Evolutionary conservation across 2,329 filamentous ascomycete genomes (phyloP).

Genomic region (Diaporthe sp.): DNA sequence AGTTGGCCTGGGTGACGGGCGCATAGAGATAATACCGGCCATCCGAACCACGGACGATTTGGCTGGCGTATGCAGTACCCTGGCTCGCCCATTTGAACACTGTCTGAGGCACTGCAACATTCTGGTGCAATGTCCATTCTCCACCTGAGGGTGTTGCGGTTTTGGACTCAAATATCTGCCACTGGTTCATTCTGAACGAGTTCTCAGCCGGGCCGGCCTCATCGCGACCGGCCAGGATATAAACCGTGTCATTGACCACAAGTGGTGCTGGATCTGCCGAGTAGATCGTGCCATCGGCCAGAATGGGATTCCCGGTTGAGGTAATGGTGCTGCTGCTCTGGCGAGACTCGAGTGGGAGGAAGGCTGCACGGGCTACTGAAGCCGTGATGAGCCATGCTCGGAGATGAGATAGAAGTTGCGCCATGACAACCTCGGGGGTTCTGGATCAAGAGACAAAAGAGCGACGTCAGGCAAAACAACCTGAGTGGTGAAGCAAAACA

Average conservation of each 20-base stretch:
- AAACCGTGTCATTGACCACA: conserved; percentile 54
- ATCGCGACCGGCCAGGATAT: conserved; percentile 54
- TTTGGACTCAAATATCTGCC: conserved; percentile 52
- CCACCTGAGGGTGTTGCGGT: conserved; percentile 50
- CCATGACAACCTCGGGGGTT: background rate
- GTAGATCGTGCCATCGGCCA: conserved; percentile 54
- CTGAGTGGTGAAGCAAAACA: background rate
- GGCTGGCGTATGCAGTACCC: conserved; percentile 54
- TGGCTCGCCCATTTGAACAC: conserved; percentile 53
- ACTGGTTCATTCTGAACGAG: conserved; percentile 54
- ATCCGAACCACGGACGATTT: conserved; percentile 52
- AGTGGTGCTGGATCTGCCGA: conserved; percentile 56
- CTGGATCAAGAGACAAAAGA: background rate
- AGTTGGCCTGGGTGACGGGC: conserved; percentile 49
- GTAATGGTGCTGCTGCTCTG: conserved; percentile 41
- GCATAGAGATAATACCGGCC: conserved; percentile 56
- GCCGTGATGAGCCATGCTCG: conserved; percentile 4
- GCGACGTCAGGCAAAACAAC: background rate
- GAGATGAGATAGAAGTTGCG: background rate
- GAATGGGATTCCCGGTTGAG: conserved; percentile 54
- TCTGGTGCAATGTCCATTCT: conserved; percentile 52
- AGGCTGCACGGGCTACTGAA: background rate
- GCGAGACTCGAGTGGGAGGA: background rate
- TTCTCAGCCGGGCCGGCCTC: conserved; percentile 49
- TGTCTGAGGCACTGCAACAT: conserved; percentile 49